Base-by-base conservation (phyloP, 176 grass and related monocot genomes). In the Zizania latifolia region DNA sequence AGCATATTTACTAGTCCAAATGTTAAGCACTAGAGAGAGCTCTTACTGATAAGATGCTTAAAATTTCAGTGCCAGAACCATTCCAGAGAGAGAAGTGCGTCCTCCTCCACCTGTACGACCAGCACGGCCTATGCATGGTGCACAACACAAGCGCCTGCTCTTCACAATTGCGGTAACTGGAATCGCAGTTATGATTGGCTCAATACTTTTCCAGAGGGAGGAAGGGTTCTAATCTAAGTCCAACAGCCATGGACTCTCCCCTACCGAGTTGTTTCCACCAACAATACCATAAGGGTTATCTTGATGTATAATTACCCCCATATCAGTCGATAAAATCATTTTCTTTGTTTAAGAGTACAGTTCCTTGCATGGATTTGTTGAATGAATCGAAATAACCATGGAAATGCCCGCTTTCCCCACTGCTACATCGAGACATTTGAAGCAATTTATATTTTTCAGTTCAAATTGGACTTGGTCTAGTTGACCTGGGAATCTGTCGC, bases 81-180 rank as follows among this genome's bases (percentile, higher is more conserved):
- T 78, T 78, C 80, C 82, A 33, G 88, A 88, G 59, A 90, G 88
- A 76, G 82, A 88, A 65, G 80, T 89, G 11, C 70, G 81, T 2
- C 79, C 85, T 59, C 93, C 72, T 6, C 83, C 71, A 72, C 84
- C 83, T 17, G 77, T 29, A 40, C 77, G 82, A 50, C 86, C 81
- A 58, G 56, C 64, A 23, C 79, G 68, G 4, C 79, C 68, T 50
- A 60, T 79, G 70, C 71, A 67, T 53, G 89, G 58, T 58, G 70
- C 94, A 82, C 67, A 63, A 30, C 83, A 87, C 70, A 93, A 80
- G 86, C 83, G 76, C 36, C 62, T 93, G 12, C 80, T 97, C 15
- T 74, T 93, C 51, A 93, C 94, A 34, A 85, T 97, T 76, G 90
- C 88, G 14, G 77, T 91, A 70, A 91, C 90, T 39, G 94, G 94